A percentile compares a stretch with the other conserved stretches of the same genome.
Conservation (phyloP, 768 basidiomycete genomes). For the Myochromella boudieri region DNA sequence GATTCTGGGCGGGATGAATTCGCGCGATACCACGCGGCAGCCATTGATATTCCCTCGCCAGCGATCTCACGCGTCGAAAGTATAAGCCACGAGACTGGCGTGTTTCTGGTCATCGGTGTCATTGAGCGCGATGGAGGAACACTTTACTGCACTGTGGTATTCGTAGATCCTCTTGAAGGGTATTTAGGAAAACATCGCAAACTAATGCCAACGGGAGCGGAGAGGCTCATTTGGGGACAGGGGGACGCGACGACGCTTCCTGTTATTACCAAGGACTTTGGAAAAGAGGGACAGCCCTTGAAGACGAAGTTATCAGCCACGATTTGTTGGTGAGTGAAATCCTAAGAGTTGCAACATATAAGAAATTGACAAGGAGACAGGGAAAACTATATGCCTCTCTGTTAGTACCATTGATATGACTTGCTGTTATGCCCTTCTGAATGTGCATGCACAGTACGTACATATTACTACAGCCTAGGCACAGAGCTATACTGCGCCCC, state of each 20-base stretch:
- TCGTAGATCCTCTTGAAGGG: slow-evolving; percentile 52
- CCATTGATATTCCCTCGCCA: slow-evolving; percentile 57
- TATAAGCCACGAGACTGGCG: slow-evolving; percentile 44
- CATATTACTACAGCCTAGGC: slow-evolving; percentile 58
- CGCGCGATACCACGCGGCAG: slow-evolving; percentile 50
- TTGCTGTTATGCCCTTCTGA: background rate
- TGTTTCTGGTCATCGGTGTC: slow-evolving; percentile 60
- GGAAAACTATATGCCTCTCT: slow-evolving; percentile 72
- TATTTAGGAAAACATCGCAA: slow-evolving; percentile 65
- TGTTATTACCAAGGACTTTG: slow-evolving; percentile 42
- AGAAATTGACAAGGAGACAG: slow-evolving; percentile 27
- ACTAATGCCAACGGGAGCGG: slow-evolving; percentile 59
- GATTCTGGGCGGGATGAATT: slow-evolving; percentile 59
- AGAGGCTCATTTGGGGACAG: slow-evolving; percentile 63
- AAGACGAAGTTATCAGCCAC: slow-evolving; percentile 51
- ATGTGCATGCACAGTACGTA: slow-evolving; percentile 42
- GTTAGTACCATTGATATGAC: slow-evolving; percentile 28
- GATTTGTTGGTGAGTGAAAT: slow-evolving; percentile 52
- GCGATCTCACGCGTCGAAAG: slow-evolving; percentile 45
- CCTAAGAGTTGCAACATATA: background rate
- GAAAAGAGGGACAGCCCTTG: slow-evolving; percentile 18
- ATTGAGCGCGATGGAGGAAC: slow-evolving; percentile 61
- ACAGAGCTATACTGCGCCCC: slow-evolving; percentile 66
- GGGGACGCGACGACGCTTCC: slow-evolving; percentile 57
- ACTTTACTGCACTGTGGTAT: slow-evolving; percentile 60